A percentile compares a stretch with the other conserved stretches of the same genome.
Conservation (phyloP, 208 protist species). For the Crithidia bombi region DNA sequence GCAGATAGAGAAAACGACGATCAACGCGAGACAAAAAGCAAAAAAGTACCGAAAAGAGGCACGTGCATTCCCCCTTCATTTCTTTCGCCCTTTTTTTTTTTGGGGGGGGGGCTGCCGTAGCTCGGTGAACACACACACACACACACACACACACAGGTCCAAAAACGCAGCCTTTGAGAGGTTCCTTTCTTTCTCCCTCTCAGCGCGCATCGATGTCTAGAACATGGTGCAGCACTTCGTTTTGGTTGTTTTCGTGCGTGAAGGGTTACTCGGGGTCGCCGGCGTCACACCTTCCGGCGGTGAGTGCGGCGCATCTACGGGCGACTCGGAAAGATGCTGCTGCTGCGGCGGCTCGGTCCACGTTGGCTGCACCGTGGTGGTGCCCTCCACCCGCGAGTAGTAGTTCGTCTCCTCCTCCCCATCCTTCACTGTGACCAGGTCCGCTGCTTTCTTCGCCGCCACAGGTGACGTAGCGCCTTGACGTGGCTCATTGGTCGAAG, state of each 20-base stretch:
- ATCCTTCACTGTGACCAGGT: too few species aligned
- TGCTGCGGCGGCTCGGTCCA: background rate
- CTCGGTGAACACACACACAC: too few species aligned
- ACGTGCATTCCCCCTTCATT: background rate
- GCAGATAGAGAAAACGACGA: background rate
- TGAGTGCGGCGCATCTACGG: background rate
- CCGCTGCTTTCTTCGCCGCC: background rate
- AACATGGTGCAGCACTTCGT: constrained; percentile 30
- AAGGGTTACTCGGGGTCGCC: background rate
- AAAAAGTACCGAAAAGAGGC: background rate
- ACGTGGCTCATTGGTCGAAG: background rate
- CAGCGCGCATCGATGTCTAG: background rate
- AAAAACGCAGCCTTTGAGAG: background rate
- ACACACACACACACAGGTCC: too few species aligned
- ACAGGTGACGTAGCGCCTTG: background rate
- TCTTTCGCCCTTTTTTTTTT: too few species aligned
- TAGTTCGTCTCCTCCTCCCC: background rate
- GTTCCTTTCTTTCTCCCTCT: background rate
- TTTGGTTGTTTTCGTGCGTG: background rate
- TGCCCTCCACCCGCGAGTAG: constrained; percentile 9
- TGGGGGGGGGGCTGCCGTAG: too few species aligned
- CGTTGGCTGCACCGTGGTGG: constrained; percentile 1
- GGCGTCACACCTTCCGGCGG: background rate
- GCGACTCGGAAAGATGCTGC: background rate
- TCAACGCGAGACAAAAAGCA: too few species aligned